These are phyloP conservation scores for Cadophora malorum DNA, from an alignment of 2,329 filamentous ascomycete genomes.

Conservation along the genomic window DNA sequence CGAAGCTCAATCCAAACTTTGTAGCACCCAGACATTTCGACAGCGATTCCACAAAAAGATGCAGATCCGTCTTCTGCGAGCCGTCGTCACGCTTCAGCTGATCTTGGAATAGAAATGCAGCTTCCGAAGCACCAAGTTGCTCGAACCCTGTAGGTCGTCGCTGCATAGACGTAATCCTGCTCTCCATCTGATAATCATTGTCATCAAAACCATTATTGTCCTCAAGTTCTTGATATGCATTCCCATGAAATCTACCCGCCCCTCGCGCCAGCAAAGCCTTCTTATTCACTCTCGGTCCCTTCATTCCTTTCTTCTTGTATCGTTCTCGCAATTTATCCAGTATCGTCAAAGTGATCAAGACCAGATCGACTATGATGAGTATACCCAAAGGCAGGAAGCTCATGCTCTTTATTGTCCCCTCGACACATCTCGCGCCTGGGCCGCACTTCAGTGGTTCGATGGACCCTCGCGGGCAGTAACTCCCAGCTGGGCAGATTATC, in stretches of 20 bases:
- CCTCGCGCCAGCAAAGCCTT: conserved; percentile 19
- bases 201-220: conserved; percentile 20
- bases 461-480: conserved; percentile 59
- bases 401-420: conserved; percentile 51
- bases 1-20: conserved; percentile 60
- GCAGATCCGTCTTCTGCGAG: conserved; percentile 48
- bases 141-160: conserved; percentile 36
- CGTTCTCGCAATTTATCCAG: conserved; percentile 48
- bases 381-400: conserved; percentile 53
- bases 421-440: conserved; percentile 54
- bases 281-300: background rate
- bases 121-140: conserved; percentile 27
- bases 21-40: conserved; percentile 56
- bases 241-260: conserved; percentile 20
- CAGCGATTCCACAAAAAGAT: conserved; percentile 59
- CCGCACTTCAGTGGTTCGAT: conserved; percentile 55
- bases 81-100: conserved; percentile 26
- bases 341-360: conserved; percentile 49
- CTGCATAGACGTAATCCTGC: conserved; percentile 21
- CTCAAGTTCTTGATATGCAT: conserved; percentile 32
- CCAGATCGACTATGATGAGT: conserved; percentile 51
- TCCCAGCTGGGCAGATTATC: conserved; percentile 48
- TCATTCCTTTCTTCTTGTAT: conserved; percentile 41
- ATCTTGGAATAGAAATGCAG: conserved; percentile 29
- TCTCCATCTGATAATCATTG: conserved; percentile 31